Evolutionary conservation across 768 basidiomycete species (phyloP).

Genomic region (Thelephora aurantiotincta): DNA sequence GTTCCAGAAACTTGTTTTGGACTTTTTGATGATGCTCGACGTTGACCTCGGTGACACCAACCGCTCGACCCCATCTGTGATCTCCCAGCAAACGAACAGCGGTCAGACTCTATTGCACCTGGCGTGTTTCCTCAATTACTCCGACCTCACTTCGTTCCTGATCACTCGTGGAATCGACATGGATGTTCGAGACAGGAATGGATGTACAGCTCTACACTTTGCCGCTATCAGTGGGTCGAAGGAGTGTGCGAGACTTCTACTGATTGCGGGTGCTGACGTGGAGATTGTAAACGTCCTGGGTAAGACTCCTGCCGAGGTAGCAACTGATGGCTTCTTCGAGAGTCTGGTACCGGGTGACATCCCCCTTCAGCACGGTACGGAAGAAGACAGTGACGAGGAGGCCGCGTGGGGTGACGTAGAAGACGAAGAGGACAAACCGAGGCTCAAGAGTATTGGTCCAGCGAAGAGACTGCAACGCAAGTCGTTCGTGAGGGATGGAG

Average conservation of each 20-base stretch:
- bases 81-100: slow-evolving; percentile 56
- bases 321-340: slow-evolving; percentile 30
- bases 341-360: slow-evolving; percentile 16
- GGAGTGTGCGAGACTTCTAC: slow-evolving; percentile 48
- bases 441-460: background rate
- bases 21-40: slow-evolving; percentile 72
- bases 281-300: slow-evolving; percentile 65
- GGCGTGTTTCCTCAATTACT: slow-evolving; percentile 66
- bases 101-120: slow-evolving; percentile 88
- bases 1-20: slow-evolving; percentile 61
- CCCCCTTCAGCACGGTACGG: slow-evolving; percentile 15
- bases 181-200: slow-evolving; percentile 79
- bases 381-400: slow-evolving; percentile 33
- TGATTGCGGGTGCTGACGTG: slow-evolving; percentile 70
- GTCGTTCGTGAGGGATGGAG: slow-evolving; percentile 1
- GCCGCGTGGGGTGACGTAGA: slow-evolving; percentile 59
- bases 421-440: slow-evolving; percentile 11
- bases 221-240: slow-evolving; percentile 54
- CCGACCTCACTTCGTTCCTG: slow-evolving; percentile 56
- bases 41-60: slow-evolving; percentile 34
- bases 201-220: slow-evolving; percentile 82
- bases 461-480: background rate
- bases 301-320: slow-evolving; percentile 53
- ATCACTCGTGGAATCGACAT: slow-evolving; percentile 60
- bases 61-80: slow-evolving; percentile 33